Evolutionary conservation across 2,329 filamentous ascomycete species (phyloP).

Genomic region (Pyrenophora teres): DNA sequence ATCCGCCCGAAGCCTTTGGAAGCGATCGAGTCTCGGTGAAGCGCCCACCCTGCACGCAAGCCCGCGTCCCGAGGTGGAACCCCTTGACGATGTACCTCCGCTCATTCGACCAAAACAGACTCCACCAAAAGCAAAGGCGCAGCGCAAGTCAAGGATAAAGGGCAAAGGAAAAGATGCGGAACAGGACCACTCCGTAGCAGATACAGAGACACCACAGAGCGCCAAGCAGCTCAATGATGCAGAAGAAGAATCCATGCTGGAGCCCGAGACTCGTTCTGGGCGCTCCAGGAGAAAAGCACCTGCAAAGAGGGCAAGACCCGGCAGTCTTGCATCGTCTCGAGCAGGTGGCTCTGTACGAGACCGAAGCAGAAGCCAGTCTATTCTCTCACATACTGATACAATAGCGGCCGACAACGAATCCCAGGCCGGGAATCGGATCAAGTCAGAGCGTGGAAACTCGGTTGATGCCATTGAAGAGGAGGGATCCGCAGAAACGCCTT

Average conservation of each 20-base stretch:
- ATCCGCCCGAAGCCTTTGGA: slow-evolving; percentile 42
- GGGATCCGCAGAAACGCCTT: slow-evolving; percentile 28
- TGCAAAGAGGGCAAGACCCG: slow-evolving; percentile 37
- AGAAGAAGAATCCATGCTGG: slow-evolving; percentile 29
- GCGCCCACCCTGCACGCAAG: slow-evolving; percentile 21
- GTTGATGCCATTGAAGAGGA: slow-evolving; percentile 50
- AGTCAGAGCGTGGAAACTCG: slow-evolving; percentile 55
- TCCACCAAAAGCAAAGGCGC: slow-evolving; percentile 28
- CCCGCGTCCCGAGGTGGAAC: slow-evolving; percentile 31
- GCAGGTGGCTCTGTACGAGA: slow-evolving; percentile 51
- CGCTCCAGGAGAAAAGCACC: slow-evolving; percentile 39
- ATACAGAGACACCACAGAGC: slow-evolving; percentile 21
- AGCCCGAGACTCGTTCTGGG: slow-evolving; percentile 37
- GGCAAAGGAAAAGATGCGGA: slow-evolving; percentile 34
- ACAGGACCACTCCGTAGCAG: slow-evolving; percentile 16
- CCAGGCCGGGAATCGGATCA: slow-evolving; percentile 48
- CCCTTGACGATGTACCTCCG: slow-evolving; percentile 36
- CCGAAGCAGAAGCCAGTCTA: slow-evolving; percentile 55
- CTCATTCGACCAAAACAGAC: slow-evolving; percentile 22
- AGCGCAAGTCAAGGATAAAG: slow-evolving; percentile 32
- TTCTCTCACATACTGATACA: slow-evolving; percentile 53
- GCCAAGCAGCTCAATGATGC: slow-evolving; percentile 20
- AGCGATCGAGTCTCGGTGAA: slow-evolving; percentile 24
- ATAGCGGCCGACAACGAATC: slow-evolving; percentile 49
- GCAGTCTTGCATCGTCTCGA: slow-evolving; percentile 54